Percentiles rank a stretch among this genome's conserved stretches.
Conservation (phyloP, 1,284 basidiomycete species). For the Calocybe gambosa region DNA sequence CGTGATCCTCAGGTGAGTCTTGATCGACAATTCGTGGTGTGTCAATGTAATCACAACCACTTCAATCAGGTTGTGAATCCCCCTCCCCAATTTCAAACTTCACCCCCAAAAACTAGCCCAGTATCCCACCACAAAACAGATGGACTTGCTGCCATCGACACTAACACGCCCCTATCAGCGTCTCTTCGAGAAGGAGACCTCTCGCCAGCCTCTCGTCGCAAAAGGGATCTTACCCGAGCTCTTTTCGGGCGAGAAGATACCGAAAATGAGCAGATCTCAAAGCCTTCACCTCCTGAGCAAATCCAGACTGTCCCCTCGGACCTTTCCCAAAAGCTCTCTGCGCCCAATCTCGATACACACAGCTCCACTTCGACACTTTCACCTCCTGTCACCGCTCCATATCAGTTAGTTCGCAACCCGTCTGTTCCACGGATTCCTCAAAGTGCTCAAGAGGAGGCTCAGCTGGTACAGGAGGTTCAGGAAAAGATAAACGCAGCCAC, state of each 20-base stretch:
- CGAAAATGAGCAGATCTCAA: constrained; percentile 23
- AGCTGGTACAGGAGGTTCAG: constrained; percentile 62
- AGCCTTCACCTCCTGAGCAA: constrained; percentile 4
- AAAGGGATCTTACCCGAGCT: constrained; percentile 65
- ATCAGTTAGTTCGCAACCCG: constrained; percentile 31
- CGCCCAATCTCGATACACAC: constrained; percentile 10
- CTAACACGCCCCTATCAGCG: constrained; percentile 16
- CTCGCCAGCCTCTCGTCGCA: constrained; percentile 51
- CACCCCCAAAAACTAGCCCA: constrained; percentile 25
- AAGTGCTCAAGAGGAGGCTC: constrained; percentile 37
- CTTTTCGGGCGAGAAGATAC: constrained; percentile 55
- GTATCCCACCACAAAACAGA: constrained; percentile 30
- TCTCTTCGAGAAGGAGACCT: constrained; percentile 25
- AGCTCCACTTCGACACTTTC: constrained; percentile 11
- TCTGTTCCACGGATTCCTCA: constrained; percentile 35
- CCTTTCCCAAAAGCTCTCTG: constrained; percentile 6
- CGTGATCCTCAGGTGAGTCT: constrained; percentile 45
- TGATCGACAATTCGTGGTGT: constrained; percentile 6
- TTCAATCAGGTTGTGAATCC: constrained; percentile 49
- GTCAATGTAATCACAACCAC: constrained; percentile 4
- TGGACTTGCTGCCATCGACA: constrained; percentile 27
- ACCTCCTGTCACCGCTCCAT: constrained; percentile 22
- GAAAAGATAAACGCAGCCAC: constrained; percentile 66
- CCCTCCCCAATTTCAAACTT: constrained; percentile 38
- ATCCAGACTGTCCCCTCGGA: constrained; percentile 5